Conservation (phyloP, 2,329 filamentous ascomycete species). For the Cladorrhinum sp. region DNA sequence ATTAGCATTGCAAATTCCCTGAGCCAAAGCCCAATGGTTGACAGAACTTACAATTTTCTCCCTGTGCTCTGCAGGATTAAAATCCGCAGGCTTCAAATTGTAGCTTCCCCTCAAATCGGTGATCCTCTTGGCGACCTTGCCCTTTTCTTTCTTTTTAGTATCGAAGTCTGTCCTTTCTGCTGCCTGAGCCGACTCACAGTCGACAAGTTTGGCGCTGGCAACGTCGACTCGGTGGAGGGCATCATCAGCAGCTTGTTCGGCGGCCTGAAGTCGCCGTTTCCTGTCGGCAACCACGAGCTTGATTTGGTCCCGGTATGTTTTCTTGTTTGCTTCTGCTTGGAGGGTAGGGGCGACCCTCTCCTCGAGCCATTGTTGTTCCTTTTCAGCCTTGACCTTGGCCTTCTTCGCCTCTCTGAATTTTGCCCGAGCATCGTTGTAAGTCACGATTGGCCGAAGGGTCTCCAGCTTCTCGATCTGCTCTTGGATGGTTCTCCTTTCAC, state of each 20-base stretch:
- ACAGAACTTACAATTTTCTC: constrained; percentile 60
- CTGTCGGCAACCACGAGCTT: constrained; percentile 53
- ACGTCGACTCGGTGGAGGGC: constrained; percentile 41
- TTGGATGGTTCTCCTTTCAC: constrained; percentile 63
- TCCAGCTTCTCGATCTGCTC: constrained; percentile 44
- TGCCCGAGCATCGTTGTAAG: constrained; percentile 28
- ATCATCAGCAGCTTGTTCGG: constrained; percentile 51
- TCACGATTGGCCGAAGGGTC: constrained; percentile 20
- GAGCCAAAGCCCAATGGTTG: not conserved
- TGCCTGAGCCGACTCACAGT: constrained; percentile 48
- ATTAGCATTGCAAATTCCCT: too few relatives aligned
- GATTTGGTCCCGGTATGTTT: constrained; percentile 61
- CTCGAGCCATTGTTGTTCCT: constrained; percentile 57
- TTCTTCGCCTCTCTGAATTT: constrained; percentile 48
- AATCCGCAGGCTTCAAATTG: constrained; percentile 60
- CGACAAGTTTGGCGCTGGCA: constrained; percentile 39
- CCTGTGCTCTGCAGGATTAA: constrained; percentile 69
- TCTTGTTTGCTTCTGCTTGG: constrained; percentile 65
- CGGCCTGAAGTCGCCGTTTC: constrained; percentile 49
- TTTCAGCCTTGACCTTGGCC: constrained; percentile 50
- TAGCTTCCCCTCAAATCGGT: constrained; percentile 60
- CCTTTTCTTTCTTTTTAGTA: constrained; percentile 50
- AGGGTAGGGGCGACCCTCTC: constrained; percentile 62
- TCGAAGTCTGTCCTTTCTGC: constrained; percentile 51
- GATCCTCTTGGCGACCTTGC: constrained; percentile 54